Percentiles rank a stretch among this genome's conserved stretches.
Evolutionary conservation across 768 basidiomycete species (phyloP).

Genomic region (Hygrophorus pudorinus): DNA sequence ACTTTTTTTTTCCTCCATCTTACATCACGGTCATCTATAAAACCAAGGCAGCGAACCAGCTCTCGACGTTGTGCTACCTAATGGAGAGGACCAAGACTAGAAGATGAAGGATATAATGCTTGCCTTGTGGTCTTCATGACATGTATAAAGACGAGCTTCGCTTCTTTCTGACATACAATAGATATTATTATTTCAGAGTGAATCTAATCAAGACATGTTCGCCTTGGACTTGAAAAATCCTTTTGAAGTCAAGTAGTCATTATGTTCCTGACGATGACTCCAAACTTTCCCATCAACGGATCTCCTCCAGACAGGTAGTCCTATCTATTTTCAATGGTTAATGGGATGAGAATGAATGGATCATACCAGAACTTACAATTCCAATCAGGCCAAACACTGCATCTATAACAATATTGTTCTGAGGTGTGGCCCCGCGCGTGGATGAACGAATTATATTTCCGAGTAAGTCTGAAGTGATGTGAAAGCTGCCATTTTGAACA

Average conservation of each 20-base stretch:
- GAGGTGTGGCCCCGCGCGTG: constrained; percentile 44
- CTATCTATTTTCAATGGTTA: constrained; percentile 20
- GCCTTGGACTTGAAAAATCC: constrained; percentile 10
- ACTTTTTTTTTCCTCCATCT: constrained; percentile 21
- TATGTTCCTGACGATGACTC: constrained; percentile 25
- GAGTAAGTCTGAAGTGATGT: constrained; percentile 54
- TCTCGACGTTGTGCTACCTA: constrained; percentile 44
- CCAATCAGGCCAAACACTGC: constrained; percentile 30
- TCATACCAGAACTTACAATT: constrained; percentile 22
- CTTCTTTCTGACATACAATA: constrained; percentile 47
- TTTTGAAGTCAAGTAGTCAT: constrained; percentile 21
- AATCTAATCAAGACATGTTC: no score
- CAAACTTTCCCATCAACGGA: constrained; percentile 25
- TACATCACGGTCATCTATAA: constrained; percentile 48
- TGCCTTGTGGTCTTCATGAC: constrained; percentile 18
- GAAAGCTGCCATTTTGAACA: constrained; percentile 47
- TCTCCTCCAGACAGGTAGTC: constrained; percentile 27
- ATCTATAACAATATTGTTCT: constrained; percentile 45
- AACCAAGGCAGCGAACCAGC: constrained; percentile 57
- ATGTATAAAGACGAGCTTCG: constrained; percentile 34
- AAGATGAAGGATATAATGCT: constrained; percentile 69
- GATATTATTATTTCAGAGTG: no score
- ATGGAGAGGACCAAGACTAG: constrained; percentile 77
- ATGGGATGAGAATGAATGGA: constrained; percentile 3
- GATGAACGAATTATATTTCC: constrained; percentile 47